Evolutionary conservation across 2,329 filamentous ascomycete species (phyloP).

Genomic region (Dactylellina haptotyla): DNA sequence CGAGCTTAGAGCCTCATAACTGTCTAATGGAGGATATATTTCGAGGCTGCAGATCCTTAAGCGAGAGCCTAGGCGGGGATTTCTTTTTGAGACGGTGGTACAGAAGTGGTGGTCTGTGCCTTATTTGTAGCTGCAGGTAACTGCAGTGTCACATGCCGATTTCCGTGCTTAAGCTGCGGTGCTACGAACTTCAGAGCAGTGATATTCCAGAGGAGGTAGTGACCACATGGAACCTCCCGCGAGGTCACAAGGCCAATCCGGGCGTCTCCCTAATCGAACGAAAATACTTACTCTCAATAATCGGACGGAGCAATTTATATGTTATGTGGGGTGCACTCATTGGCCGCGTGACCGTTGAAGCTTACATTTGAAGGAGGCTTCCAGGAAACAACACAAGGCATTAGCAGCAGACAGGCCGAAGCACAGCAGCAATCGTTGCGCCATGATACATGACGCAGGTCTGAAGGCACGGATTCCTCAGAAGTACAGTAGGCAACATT

Average conservation of each 20-base stretch:
- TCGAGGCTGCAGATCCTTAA: too few species aligned
- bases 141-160: too few species aligned
- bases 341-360: slow-evolving; percentile 17
- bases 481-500: not conserved
- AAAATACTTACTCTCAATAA: not conserved
- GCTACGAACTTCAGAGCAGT: not conserved
- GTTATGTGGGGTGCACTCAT: not conserved
- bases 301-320: too few species aligned
- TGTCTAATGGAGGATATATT: too few species aligned
- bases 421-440: not conserved
- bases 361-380: too few species aligned
- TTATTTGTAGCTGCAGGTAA: too few species aligned
- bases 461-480: not conserved
- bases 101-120: too few species aligned
- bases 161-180: too few species aligned
- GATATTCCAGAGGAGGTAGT: slow-evolving; percentile 3
- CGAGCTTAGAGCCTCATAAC: too few species aligned
- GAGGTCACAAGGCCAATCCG: slow-evolving; percentile 39
- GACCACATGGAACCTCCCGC: slow-evolving; percentile 30
- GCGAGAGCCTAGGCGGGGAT: too few species aligned
- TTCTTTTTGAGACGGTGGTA: too few species aligned
- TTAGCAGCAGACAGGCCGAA: not conserved
- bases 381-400: slow-evolving; percentile 13
- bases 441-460: slow-evolving; percentile 25
- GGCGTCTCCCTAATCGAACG: not conserved